Evolutionary conservation across 495 filamentous ascomycete genomes (phyloP), one percentile per base, ranked within the genome.

Genomic region (Penicillium angulare): DNA sequence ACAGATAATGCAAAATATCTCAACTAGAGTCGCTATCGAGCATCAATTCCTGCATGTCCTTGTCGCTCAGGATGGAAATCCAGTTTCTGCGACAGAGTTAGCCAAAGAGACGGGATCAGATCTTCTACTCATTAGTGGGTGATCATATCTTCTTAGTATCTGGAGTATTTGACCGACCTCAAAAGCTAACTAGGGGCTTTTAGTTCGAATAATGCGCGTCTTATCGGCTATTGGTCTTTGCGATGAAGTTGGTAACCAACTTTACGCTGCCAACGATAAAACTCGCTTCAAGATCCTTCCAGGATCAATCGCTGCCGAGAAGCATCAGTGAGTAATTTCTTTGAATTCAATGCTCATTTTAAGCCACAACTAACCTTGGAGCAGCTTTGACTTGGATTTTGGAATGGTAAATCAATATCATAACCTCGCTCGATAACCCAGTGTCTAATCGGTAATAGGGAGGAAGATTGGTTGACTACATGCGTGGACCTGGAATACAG

Each of bases 141-240:
- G 18, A 42, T 15, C 9, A 2, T 2, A 45, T 4, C 22, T 12
- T 33, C n/a, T 12, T n/a, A 10, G 21, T 2, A 18, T 13, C 22
- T 31, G 13, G 13, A 24, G 8, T 12, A 8, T 4, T 32, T 10
- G 29, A 26, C 7, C 13, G 13, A 17, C 21, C 9, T 33, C 22
- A 38, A 22, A 15, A 23, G 22, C n/a, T 23, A 2, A 42, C 8
- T n/a, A 12, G 4, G 24, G 18, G 10, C 15, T 34, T 1, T n/a
- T 22, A 65, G 63, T 56, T 2, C 60, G 63, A n/a, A 40, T 63
- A 2, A 60, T 65, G 60, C 56, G 63, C 1, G 42, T 57, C 0
- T 15, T 67, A 2, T 60, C 56, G 0, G 55, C 42, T 6, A 44
- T 56, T 35, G 64, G 64, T 10, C 40, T 67, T 3, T 59, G 55